These are phyloP conservation scores for Puccinia novopanici DNA, from an alignment of 1,284 basidiomycete species.

Conservation along the genomic window DNA sequence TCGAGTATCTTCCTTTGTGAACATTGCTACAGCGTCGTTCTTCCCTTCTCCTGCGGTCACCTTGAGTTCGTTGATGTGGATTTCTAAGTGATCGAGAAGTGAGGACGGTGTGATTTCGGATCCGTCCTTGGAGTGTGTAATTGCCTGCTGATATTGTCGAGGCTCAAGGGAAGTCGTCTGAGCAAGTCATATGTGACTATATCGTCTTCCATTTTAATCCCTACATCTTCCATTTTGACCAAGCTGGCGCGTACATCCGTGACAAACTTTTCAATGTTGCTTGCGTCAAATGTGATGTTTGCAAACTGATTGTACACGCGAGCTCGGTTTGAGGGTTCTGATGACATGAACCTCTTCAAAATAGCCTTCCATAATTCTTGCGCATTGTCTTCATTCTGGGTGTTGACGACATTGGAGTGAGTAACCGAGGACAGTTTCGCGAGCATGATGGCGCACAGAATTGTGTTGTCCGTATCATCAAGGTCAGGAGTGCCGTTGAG, in stretches of 20 bases:
- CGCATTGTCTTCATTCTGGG: neutral
- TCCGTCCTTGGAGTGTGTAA: neutral
- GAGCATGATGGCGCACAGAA: neutral
- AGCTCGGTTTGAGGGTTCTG: neutral
- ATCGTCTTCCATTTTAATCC: no score
- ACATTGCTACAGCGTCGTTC: neutral
- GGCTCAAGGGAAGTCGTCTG: neutral
- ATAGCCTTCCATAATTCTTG: neutral
- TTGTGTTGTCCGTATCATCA: no score
- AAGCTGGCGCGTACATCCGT: no score
- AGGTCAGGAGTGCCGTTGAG: no score
- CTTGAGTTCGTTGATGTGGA: neutral
- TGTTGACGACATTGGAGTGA: neutral
- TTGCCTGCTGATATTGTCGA: neutral
- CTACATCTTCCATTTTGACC: no score
- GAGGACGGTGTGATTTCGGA: neutral
- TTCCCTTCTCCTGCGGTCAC: neutral
- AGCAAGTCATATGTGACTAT: neutral
- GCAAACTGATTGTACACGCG: no score
- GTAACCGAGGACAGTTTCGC: neutral
- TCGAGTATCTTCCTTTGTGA: neutral
- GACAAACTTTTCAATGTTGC: no score
- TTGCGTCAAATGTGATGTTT: neutral
- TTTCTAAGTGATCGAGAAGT: slow-evolving; percentile 1
- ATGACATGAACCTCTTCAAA: neutral